Evolutionary conservation across 78 protist genomes (phyloP), one percentile per base, ranked within the genome.

Genomic region (Neovahlkampfia damariscottae): DNA sequence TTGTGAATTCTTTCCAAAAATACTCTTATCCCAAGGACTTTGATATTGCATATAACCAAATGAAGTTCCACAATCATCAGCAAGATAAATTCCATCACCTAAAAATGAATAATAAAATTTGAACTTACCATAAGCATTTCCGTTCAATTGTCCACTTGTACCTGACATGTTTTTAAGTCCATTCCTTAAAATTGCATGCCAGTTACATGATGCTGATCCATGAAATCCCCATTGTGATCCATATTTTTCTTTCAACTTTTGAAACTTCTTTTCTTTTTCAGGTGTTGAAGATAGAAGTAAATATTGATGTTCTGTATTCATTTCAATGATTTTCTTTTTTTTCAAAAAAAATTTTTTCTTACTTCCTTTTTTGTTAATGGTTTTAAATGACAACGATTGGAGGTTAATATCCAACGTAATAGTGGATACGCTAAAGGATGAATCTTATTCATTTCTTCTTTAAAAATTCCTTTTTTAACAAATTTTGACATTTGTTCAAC

Each of bases 11-110:
- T 50, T n/a, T 19, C 19, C 62, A n/a, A 19, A 50, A 19, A n/a
- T n/a, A n/a, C n/a, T n/a, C n/a, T 50, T 50, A 50, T 50, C 34
- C 62, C 62, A 50, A 50, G 34, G 19, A 50, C 34, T 19, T 19
- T 19, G 19, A 50, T 50, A 50, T 19, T 19, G 19, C 62, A 50
- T 50, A 41, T 81, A 79, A 29, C 76, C 2, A 29, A 68, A 40
- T 2, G 75, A 58, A 4, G 83, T 81, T 35, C 62, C 19, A 1
- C 34, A 32, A 7, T 3, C 30, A 30, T 80, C 2, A 8, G 84
- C 70, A 59, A 81, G 32, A 58, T 81, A 81, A 9, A 81, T 29
- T 3, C 84, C 84, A n/a, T 19, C 19, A 7, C 84, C 84, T n/a
- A n/a, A n/a, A n/a, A n/a, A n/a, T n/a, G n/a, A n/a, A n/a, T n/a